Percentiles rank a stretch among this genome's conserved stretches.
These are phyloP conservation scores for Blastocystis sp. DNA, from an alignment of 352 stramenopile species.

Conservation along the genomic window DNA sequence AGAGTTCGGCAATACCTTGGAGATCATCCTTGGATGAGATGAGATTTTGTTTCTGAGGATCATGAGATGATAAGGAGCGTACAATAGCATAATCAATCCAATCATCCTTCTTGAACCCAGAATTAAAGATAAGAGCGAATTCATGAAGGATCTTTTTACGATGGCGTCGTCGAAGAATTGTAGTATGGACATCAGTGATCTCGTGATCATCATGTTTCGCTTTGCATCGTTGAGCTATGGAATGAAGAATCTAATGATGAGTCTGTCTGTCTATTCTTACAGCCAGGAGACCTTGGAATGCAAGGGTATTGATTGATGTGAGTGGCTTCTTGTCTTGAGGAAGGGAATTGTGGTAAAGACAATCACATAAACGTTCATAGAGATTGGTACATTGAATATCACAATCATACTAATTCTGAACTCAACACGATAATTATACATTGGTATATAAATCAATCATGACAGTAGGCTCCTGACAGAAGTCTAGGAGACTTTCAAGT, in stretches of 20 bases:
- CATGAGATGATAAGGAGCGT: not conserved
- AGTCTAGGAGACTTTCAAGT: slow-evolving; percentile 91
- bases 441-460: slow-evolving; percentile 98
- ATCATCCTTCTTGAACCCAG: slow-evolving; percentile 72
- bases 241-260: slow-evolving; percentile 81
- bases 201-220: slow-evolving; percentile 79
- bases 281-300: slow-evolving; percentile 84
- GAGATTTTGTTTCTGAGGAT: slow-evolving; percentile 63
- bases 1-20: slow-evolving; percentile 81
- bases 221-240: slow-evolving; percentile 75
- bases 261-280: no score
- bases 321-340: slow-evolving; percentile 69
- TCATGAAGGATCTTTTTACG: slow-evolving; percentile 67
- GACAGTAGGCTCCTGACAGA: slow-evolving; percentile 90
- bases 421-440: not conserved
- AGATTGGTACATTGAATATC: slow-evolving; percentile 96
- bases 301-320: slow-evolving; percentile 78
- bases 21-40: slow-evolving; percentile 2
- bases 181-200: slow-evolving; percentile 74
- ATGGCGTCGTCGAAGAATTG: not conserved
- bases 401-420: slow-evolving; percentile 85
- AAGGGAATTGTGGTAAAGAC: slow-evolving; percentile 73
- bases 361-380: slow-evolving; percentile 92
- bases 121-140: slow-evolving; percentile 88
- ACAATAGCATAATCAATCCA: slow-evolving; percentile 83